These are phyloP conservation scores for Neofusicoccum kwambonambiense DNA, from an alignment of 2,329 filamentous ascomycete genomes.

Conservation along the genomic window DNA sequence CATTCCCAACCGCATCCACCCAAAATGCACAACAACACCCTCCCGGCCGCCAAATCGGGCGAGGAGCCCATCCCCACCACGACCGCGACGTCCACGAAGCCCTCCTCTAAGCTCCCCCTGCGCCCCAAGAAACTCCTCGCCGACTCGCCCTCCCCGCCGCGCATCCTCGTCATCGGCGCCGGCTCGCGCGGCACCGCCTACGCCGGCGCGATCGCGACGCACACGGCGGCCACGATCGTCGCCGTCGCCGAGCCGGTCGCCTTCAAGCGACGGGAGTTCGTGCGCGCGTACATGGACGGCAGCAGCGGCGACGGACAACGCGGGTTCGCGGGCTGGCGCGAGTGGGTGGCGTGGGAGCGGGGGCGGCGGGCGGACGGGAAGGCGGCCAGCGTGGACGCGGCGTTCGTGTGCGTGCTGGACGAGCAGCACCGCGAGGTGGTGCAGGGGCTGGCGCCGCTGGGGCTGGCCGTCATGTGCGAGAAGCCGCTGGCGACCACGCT, in stretches of 20 bases:
- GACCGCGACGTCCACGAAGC: background rate
- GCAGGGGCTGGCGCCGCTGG: slow-evolving; percentile 65
- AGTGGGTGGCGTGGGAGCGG: slow-evolving; percentile 73
- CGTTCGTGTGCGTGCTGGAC: slow-evolving; percentile 77
- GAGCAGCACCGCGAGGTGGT: slow-evolving; percentile 84
- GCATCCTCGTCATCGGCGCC: slow-evolving; percentile 39
- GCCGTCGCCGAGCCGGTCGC: slow-evolving; percentile 78
- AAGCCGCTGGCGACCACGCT: slow-evolving; percentile 86
- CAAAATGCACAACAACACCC: too few species aligned
- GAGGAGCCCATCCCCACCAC: background rate
- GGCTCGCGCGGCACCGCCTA: slow-evolving; percentile 40
- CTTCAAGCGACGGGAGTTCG: slow-evolving; percentile 73
- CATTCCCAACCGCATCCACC: too few species aligned
- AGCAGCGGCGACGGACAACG: background rate
- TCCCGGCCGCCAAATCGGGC: too few species aligned
- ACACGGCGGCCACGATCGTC: slow-evolving; percentile 59
- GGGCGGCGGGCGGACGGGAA: slow-evolving; percentile 54
- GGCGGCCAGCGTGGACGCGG: slow-evolving; percentile 48
- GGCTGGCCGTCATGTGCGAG: slow-evolving; percentile 87
- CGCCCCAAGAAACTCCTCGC: slow-evolving; percentile 6
- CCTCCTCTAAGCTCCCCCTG: background rate
- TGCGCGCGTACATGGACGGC: slow-evolving; percentile 61
- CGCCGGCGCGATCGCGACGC: slow-evolving; percentile 24
- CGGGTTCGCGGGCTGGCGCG: slow-evolving; percentile 67
- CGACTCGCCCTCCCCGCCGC: slow-evolving; percentile 15